phyloP scores from a whole-genome alignment of 805 yeast species.

The Maudiozyma bulderi region DNA sequence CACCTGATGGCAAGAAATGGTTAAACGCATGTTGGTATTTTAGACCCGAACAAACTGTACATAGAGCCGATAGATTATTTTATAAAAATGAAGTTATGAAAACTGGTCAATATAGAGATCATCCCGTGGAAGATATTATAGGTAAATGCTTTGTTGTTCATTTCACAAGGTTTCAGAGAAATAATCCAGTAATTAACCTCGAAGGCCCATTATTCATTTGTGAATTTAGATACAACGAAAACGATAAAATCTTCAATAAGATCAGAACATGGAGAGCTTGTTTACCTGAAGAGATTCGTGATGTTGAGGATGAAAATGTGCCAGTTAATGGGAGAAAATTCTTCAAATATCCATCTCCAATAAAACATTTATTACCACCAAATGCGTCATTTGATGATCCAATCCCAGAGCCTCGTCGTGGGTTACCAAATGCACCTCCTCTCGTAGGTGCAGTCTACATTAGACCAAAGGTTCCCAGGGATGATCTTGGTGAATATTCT shows the following conservation, averaged over 20 bases:
- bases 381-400: constrained; percentile 66
- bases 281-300: constrained; percentile 91
- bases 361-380: constrained; percentile 65
- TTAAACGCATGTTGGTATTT: constrained; percentile 96
- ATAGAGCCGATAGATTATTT: constrained; percentile 78
- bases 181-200: constrained; percentile 74
- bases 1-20: constrained; percentile 70
- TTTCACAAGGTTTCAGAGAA: constrained; percentile 88
- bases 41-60: constrained; percentile 96
- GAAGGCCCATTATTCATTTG: constrained; percentile 87
- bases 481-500: constrained; percentile 72
- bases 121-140: constrained; percentile 73
- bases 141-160: constrained; percentile 94
- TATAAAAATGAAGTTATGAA: constrained; percentile 93
- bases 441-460: constrained; percentile 81
- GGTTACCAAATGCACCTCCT: constrained; percentile 88
- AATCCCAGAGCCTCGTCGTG: constrained; percentile 73
- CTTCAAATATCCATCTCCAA: constrained; percentile 73
- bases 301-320: constrained; percentile 65
- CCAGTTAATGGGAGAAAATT: constrained; percentile 62
- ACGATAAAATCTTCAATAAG: constrained; percentile 82
- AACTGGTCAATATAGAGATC: constrained; percentile 95
- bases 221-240: constrained; percentile 88
- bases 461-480: constrained; percentile 64
- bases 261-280: constrained; percentile 98